These are phyloP conservation scores for Arxiozyma slooffiae DNA, from an alignment of 1,139 yeast species.

Conservation along the genomic window DNA sequence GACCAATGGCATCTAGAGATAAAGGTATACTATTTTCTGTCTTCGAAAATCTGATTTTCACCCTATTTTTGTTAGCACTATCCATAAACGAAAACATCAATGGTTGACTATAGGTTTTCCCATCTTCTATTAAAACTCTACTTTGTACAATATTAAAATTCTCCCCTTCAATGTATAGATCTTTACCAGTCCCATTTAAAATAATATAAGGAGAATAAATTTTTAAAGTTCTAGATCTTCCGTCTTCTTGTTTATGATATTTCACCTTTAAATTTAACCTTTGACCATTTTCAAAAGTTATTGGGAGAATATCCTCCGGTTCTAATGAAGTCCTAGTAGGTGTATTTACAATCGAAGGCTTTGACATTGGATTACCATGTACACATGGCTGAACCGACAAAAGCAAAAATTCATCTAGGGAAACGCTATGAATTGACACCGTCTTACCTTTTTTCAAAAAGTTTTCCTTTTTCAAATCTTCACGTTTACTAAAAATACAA, in stretches of 20 bases:
- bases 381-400: constrained; percentile 54
- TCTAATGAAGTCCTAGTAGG: constrained; percentile 46
- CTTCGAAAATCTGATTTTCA: constrained; percentile 57
- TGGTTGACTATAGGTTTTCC: constrained; percentile 41
- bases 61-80: constrained; percentile 55
- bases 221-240: constrained; percentile 52
- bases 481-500: constrained; percentile 66
- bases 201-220: constrained; percentile 78
- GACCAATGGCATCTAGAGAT: constrained; percentile 88
- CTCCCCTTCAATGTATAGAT: constrained; percentile 55
- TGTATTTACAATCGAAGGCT: constrained; percentile 70
- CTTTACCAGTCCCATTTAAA: constrained; percentile 68
- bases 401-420: constrained; percentile 58
- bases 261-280: constrained; percentile 52
- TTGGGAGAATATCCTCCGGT: constrained; percentile 43
- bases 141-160: constrained; percentile 42
- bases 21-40: constrained; percentile 69
- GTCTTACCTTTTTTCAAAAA: constrained; percentile 52
- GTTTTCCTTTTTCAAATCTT: constrained; percentile 63
- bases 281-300: constrained; percentile 57
- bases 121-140: constrained; percentile 21
- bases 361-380: constrained; percentile 59
- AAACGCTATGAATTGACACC: constrained; percentile 71
- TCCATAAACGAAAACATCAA: constrained; percentile 78
- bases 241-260: constrained; percentile 41